Evolutionary conservation across 495 filamentous ascomycete genomes (phyloP).

Genomic region (Tuber aestivum): DNA sequence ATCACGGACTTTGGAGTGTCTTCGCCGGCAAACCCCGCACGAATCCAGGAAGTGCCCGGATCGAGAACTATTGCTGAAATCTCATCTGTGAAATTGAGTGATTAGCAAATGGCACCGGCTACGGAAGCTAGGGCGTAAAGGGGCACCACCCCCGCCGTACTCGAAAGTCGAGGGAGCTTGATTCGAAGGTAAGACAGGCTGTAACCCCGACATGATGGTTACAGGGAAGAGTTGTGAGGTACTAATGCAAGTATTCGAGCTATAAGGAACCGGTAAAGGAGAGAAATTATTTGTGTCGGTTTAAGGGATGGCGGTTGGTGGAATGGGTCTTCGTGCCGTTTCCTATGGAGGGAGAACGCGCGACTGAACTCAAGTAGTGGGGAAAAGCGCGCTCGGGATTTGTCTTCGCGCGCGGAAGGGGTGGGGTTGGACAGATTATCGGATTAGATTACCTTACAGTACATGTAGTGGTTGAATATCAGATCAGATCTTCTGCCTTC

Average conservation of each 20-base stretch:
- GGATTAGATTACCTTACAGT: not conserved
- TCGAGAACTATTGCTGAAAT: slow-evolving; percentile 95
- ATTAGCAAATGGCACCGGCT: slow-evolving; percentile 5
- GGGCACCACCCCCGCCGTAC: slow-evolving; percentile 38
- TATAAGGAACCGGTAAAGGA: not conserved
- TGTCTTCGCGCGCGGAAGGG: not conserved
- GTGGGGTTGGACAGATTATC: not conserved
- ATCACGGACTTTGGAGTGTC: slow-evolving; percentile 90
- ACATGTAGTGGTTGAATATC: too few species aligned
- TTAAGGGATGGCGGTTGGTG: not conserved
- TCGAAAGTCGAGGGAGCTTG: slow-evolving; percentile 40
- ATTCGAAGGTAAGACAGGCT: slow-evolving; percentile 33
- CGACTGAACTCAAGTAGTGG: not conserved
- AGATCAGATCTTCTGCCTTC: not conserved
- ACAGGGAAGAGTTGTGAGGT: not conserved
- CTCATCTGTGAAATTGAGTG: slow-evolving; percentile 60
- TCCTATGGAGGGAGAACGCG: not conserved
- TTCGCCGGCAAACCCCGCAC: slow-evolving; percentile 96
- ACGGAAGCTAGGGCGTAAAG: not conserved
- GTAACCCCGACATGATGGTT: slow-evolving; percentile 30
- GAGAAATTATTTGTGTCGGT: not conserved
- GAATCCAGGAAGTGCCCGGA: slow-evolving; percentile 79
- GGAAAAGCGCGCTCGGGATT: not conserved
- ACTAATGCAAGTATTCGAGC: not conserved
- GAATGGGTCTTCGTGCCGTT: not conserved